Percentiles rank a stretch among this genome's conserved stretches.
Conservation (phyloP, 345 rosid genomes). For the Turritis glabra region DNA sequence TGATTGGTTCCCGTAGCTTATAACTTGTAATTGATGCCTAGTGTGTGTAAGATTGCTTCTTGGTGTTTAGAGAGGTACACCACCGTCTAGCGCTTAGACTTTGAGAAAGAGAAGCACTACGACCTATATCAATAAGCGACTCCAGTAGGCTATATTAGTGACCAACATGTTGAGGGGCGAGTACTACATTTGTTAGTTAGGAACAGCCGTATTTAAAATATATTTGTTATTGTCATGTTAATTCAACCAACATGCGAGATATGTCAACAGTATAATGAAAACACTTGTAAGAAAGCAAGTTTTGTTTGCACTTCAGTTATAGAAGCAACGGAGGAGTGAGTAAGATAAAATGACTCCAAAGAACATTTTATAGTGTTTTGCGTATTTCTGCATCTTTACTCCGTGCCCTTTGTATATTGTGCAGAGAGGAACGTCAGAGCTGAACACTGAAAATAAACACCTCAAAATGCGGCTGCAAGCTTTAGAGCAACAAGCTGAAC, state of each 20-base stretch:
- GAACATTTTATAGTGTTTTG: background rate
- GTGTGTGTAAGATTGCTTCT: background rate
- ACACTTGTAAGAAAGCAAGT: background rate
- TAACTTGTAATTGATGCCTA: background rate
- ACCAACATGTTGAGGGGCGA: too few species aligned
- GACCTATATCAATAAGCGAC: too few species aligned
- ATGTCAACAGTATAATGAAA: background rate
- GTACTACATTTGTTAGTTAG: background rate
- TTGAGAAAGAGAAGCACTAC: too few species aligned
- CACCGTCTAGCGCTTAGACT: too few species aligned
- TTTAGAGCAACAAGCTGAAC: slow-evolving; percentile 37
- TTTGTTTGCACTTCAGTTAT: background rate
- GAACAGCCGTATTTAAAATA: background rate
- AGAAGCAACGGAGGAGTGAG: background rate
- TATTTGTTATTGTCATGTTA: background rate
- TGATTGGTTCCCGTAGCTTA: background rate
- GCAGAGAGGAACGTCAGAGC: slow-evolving; percentile 41
- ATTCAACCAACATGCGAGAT: background rate
- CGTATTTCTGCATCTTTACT: background rate
- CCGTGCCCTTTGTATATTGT: background rate
- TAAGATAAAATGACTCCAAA: background rate
- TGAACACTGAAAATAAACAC: slow-evolving; percentile 39
- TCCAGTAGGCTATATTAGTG: too few species aligned
- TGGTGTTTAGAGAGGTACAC: background rate
- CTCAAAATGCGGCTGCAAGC: slow-evolving; percentile 40